phyloP scores from a whole-genome alignment of 352 stramenopile genomes.

The Phytophthora cryptogea region DNA sequence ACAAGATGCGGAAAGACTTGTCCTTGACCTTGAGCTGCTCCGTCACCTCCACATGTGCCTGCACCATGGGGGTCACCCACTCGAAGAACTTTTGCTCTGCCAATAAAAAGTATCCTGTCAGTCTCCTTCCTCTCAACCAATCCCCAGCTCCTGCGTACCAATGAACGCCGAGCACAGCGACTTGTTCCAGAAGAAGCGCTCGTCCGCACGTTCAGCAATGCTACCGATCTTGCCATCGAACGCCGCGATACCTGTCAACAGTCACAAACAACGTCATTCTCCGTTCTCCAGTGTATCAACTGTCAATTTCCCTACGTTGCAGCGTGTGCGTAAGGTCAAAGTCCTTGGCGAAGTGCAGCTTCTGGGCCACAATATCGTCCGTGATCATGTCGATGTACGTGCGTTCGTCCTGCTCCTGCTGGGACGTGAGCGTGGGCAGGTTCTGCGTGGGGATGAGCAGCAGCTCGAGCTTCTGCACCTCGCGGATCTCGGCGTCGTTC shows the following conservation, averaged over 20 bases:
- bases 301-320: slow-evolving; percentile 56
- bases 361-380: slow-evolving; percentile 48
- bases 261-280: not conserved
- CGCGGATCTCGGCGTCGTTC: slow-evolving; percentile 55
- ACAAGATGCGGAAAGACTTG: slow-evolving; percentile 68
- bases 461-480: slow-evolving; percentile 65
- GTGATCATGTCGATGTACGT: slow-evolving; percentile 71
- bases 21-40: slow-evolving; percentile 50
- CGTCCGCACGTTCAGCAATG: slow-evolving; percentile 79
- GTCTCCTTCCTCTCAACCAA: not conserved
- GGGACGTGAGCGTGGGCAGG: slow-evolving; percentile 46
- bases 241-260: slow-evolving; percentile 47
- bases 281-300: slow-evolving; percentile 6
- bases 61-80: slow-evolving; percentile 82
- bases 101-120: slow-evolving; percentile 6
- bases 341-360: slow-evolving; percentile 77
- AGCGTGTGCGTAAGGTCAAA: slow-evolving; percentile 81
- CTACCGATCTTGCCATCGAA: slow-evolving; percentile 57
- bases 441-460: slow-evolving; percentile 71
- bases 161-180: slow-evolving; percentile 57
- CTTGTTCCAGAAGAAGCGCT: slow-evolving; percentile 95
- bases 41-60: slow-evolving; percentile 63
- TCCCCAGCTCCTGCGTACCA: slow-evolving; percentile 27
- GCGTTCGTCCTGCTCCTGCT: slow-evolving; percentile 64
- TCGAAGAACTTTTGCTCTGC: slow-evolving; percentile 78